Percentiles rank a stretch among this genome's conserved stretches.
These are phyloP conservation scores for Bryopsis sp. DNA, from an alignment of 139 green algal genomes.

Conservation along the genomic window DNA sequence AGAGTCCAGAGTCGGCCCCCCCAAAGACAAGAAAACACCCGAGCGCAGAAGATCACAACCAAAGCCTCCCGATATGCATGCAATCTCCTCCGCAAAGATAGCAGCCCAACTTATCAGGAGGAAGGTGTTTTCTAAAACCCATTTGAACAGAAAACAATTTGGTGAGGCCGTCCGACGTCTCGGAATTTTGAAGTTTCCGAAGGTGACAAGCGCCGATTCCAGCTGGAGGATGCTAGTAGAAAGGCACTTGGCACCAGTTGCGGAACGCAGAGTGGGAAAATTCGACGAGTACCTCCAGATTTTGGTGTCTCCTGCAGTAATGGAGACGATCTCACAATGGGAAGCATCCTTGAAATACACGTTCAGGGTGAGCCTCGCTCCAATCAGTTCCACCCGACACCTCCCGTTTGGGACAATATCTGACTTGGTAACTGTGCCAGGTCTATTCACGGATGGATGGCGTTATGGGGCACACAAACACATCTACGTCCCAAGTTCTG, in stretches of 20 bases:
- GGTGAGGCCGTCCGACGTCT: slow-evolving; percentile 16
- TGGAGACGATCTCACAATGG: slow-evolving; percentile 19
- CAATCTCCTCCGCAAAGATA: too few species aligned
- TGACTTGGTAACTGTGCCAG: not conserved
- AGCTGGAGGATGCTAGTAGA: slow-evolving; percentile 45
- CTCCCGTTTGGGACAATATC: not conserved
- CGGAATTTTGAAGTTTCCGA: slow-evolving; percentile 32
- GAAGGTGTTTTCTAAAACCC: too few species aligned
- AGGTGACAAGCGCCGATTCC: slow-evolving; percentile 32
- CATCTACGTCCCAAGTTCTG: not conserved
- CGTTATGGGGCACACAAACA: not conserved
- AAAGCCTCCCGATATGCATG: too few species aligned
- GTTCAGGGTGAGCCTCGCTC: not conserved
- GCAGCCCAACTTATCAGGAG: too few species aligned
- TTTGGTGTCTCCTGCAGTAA: slow-evolving; percentile 18
- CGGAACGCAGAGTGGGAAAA: slow-evolving; percentile 25
- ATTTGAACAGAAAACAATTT: slow-evolving; percentile 15
- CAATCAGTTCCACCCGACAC: too few species aligned
- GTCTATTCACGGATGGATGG: not conserved
- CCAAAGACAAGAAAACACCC: too few species aligned
- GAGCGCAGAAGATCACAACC: too few species aligned
- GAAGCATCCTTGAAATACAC: slow-evolving; percentile 15
- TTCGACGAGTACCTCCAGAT: slow-evolving; percentile 16
- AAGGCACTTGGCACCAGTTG: slow-evolving; percentile 37
- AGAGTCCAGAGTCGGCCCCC: too few species aligned